phyloP scores from a whole-genome alignment of 768 basidiomycete species.

The Lactifluus piperatus region DNA sequence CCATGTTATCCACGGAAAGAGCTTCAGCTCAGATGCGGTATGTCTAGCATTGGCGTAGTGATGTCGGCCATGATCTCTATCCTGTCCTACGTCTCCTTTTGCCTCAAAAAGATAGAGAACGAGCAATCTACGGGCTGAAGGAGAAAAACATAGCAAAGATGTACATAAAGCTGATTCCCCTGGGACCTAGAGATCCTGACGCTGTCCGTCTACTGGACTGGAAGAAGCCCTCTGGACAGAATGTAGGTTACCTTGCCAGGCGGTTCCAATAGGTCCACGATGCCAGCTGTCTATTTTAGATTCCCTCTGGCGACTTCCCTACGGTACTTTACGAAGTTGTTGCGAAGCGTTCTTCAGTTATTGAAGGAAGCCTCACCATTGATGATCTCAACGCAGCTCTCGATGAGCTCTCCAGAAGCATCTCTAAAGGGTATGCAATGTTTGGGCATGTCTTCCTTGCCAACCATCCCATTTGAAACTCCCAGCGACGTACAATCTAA shows the following conservation, averaged over 20 bases:
- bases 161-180: slow-evolving; percentile 83
- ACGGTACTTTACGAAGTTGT: slow-evolving; percentile 83
- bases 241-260: slow-evolving; percentile 36
- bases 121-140: slow-evolving; percentile 88
- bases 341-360: slow-evolving; percentile 70
- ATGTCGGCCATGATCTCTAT: slow-evolving; percentile 83
- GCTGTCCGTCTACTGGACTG: slow-evolving; percentile 79
- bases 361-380: slow-evolving; percentile 66
- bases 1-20: not conserved
- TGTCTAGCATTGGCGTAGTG: slow-evolving; percentile 70
- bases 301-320: slow-evolving; percentile 79
- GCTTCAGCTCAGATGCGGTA: slow-evolving; percentile 14
- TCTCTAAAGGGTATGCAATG: slow-evolving; percentile 60
- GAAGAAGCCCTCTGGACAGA: slow-evolving; percentile 71
- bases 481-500: slow-evolving; percentile 65
- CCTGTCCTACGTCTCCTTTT: slow-evolving; percentile 84
- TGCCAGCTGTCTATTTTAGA: slow-evolving; percentile 31
- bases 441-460: not conserved
- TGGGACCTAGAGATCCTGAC: slow-evolving; percentile 73
- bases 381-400: slow-evolving; percentile 76
- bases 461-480: not conserved
- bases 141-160: slow-evolving; percentile 91
- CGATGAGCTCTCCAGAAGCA: slow-evolving; percentile 64
- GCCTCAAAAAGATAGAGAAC: slow-evolving; percentile 95
- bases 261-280: not conserved